Base-by-base conservation (phyloP, 441 rosid genomes). In the Rhodomyrtus psidioides region DNA sequence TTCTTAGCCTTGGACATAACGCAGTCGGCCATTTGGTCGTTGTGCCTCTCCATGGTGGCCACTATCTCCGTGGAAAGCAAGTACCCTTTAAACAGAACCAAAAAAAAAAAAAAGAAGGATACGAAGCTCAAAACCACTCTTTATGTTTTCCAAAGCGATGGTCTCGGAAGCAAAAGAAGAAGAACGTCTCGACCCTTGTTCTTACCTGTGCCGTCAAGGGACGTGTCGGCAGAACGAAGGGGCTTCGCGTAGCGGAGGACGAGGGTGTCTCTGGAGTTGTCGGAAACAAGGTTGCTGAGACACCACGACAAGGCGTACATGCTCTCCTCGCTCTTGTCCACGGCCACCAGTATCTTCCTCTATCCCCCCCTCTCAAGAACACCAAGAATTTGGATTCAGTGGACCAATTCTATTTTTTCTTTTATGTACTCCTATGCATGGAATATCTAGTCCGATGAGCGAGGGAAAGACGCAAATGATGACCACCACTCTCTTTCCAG, bases 301-400 rank as follows among this genome's bases (percentile, higher is more conserved):
- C 91, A 92, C 97, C 97, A 94, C 5, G 91, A 85, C 46, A 94
- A 91, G n/a, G 95, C 94, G 30, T 92, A 60, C 89, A 88, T 84
- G 91, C 97, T 93, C 89, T 92, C 95, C 44, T 90, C 94, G 34
- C 95, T 86, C 84, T 91, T 92, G 86, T 92, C 94, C 30, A 94
- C 92, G 1, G 94, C 95, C 88, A 92, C 94, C 65, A 94, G 87
- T 46, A 93, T 90, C 91, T 86, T 91, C 82, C 92, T 85, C 82
- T 84, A 60, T 60, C 23, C 12, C 39, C n/a, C 30, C 0, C 21
- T 16, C 39, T 28, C 39, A 14, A 2, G 4, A 6, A 58, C 62
- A 28, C 70, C 70, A 14, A 28, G 9, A 27, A 59, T n/a, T n/a
- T n/a, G n/a, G n/a, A n/a, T n/a, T n/a, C n/a, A n/a, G n/a, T n/a